Evolutionary conservation across 345 rosid species (phyloP).

Genomic region (Brassica cretica): DNA sequence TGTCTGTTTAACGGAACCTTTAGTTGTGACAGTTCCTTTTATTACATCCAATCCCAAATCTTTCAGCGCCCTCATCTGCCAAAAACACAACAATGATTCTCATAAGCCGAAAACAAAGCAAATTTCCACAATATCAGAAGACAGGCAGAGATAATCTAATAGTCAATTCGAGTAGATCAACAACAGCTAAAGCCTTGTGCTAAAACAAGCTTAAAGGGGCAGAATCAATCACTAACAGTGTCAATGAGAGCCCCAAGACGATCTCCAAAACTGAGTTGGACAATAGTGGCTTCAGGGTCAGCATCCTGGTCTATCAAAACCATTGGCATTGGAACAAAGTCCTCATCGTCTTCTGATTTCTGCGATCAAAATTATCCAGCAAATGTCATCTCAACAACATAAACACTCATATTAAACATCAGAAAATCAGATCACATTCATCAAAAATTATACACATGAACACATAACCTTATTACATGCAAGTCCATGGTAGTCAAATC

Average conservation of each 20-base stretch:
- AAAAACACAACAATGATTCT: conserved; percentile 1
- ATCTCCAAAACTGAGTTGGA: conserved; percentile 91
- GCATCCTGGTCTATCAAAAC: conserved; percentile 90
- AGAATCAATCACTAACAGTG: conserved; percentile 52
- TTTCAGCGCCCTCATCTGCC: conserved; percentile 87
- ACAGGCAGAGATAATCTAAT: background rate
- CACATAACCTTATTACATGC: background rate
- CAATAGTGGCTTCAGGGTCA: conserved; percentile 76
- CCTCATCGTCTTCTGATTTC: conserved; percentile 54
- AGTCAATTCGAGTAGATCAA: background rate
- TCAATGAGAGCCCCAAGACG: conserved; percentile 95
- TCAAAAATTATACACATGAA: background rate
- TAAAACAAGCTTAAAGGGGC: background rate
- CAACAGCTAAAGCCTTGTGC: background rate
- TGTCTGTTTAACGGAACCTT: conserved; percentile 76
- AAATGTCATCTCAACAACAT: conserved; percentile 35
- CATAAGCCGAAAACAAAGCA: conserved; percentile 3
- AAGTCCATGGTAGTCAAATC: background rate
- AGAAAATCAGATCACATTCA: background rate
- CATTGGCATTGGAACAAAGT: conserved; percentile 40
- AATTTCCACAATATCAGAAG: background rate
- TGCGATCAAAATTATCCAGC: conserved; percentile 40
- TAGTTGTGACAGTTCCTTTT: conserved; percentile 77
- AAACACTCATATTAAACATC: background rate
- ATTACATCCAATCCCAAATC: conserved; percentile 83